A percentile compares a stretch with the other conserved stretches of the same genome.
These are phyloP conservation scores for Petunia hybrid DNA, from an alignment of 305 asterid species.

Conservation along the genomic window DNA sequence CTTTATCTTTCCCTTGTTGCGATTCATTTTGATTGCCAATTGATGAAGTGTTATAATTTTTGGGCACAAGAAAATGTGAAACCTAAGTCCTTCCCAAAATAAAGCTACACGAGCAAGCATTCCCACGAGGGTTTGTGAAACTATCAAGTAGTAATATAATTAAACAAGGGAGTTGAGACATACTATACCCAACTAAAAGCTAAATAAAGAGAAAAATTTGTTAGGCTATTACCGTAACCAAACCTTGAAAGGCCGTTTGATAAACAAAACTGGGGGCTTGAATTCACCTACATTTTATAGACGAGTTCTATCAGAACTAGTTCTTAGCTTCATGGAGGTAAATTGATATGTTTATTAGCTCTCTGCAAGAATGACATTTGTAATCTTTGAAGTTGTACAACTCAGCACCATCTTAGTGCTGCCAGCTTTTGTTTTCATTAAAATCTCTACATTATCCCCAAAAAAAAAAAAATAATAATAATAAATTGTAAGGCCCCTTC, in stretches of 20 bases:
- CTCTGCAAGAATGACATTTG: not conserved
- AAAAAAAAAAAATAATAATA: too few species aligned
- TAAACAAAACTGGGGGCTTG: not conserved
- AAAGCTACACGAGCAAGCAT: not conserved
- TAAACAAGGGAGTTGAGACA: conserved; percentile 20
- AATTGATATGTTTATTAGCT: not conserved
- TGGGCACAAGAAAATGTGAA: not conserved
- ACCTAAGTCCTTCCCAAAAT: not conserved
- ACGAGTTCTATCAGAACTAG: not conserved
- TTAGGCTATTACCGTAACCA: not conserved
- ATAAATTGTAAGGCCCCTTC: not conserved
- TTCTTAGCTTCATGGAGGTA: not conserved
- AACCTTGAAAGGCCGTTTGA: not conserved
- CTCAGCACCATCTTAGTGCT: too few species aligned
- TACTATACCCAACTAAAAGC: not conserved
- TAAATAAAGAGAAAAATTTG: not conserved
- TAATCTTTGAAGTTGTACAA: too few species aligned
- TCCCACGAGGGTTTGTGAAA: not conserved
- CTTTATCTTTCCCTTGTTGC: not conserved
- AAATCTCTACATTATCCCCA: too few species aligned
- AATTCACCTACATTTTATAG: not conserved
- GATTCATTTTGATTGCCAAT: conserved; percentile 23
- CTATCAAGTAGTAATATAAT: not conserved
- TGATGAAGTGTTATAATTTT: not conserved
- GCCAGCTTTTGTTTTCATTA: too few species aligned